phyloP scores from a whole-genome alignment of 2,329 filamentous ascomycete species.

The Biscogniauxia mediterranea region DNA sequence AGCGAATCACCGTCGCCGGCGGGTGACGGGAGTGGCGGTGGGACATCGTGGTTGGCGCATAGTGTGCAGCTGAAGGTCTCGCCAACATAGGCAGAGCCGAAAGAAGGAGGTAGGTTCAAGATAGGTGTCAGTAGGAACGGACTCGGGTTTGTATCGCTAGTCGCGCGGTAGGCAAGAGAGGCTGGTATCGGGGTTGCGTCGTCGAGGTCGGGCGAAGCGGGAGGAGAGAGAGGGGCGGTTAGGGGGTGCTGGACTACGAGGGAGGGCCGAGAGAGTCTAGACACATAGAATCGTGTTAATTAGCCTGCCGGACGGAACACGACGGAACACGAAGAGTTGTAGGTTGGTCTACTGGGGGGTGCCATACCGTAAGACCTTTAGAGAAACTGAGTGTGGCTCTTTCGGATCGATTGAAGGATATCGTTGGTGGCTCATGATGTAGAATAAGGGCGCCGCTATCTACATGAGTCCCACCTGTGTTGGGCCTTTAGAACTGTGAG shows the following conservation, averaged over 20 bases:
- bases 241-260: constrained; percentile 70
- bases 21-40: constrained; percentile 19
- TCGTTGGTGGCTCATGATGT: constrained; percentile 56
- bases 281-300: constrained; percentile 1
- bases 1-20: constrained; percentile 3
- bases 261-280: constrained; percentile 77
- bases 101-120: constrained; percentile 83
- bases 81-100: constrained; percentile 92
- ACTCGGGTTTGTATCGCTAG: constrained; percentile 45
- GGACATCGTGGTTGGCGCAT: constrained; percentile 86
- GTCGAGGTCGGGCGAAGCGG: constrained; percentile 31
- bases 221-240: constrained; percentile 41
- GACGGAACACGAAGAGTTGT: background rate
- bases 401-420: constrained; percentile 61
- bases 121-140: constrained; percentile 61
- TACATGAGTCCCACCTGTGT: background rate
- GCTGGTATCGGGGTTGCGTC: constrained; percentile 53
- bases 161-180: constrained; percentile 67
- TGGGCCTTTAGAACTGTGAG: background rate
- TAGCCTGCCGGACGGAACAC: background rate
- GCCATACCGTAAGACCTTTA: constrained; percentile 69
- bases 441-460: constrained; percentile 5
- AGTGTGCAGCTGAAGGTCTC: constrained; percentile 93
- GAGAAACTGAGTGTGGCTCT: constrained; percentile 74
- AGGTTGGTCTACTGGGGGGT: constrained; percentile 1